phyloP scores from a whole-genome alignment of 345 rosid genomes.

The Limnanthes douglasii region DNA sequence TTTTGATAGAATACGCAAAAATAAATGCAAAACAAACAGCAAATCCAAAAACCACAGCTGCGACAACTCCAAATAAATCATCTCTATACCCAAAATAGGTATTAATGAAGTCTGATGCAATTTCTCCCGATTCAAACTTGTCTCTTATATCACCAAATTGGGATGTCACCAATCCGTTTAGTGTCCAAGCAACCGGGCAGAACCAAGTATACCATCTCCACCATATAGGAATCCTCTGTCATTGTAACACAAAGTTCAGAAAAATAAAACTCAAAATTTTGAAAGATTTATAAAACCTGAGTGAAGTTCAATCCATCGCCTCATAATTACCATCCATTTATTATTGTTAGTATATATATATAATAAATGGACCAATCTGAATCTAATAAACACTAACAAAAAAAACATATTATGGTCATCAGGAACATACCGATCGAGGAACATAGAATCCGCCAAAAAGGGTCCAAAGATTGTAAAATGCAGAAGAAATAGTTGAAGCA shows the following conservation, averaged over 20 bases:
- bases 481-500: conserved; percentile 28
- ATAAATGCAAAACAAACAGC: conserved; percentile 13
- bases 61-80: conserved; percentile 18
- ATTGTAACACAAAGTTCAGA: no score
- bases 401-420: neutral
- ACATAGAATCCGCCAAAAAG: conserved; percentile 38
- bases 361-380: no score
- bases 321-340: no score
- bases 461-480: conserved; percentile 42
- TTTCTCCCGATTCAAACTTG: conserved; percentile 25
- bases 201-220: conserved; percentile 26
- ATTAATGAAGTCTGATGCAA: conserved; percentile 19
- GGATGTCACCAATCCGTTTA: conserved; percentile 22
- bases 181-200: conserved; percentile 30
- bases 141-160: conserved; percentile 27
- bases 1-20: conserved; percentile 17
- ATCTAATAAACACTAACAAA: no score
- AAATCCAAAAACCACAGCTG: conserved; percentile 18
- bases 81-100: conserved; percentile 28
- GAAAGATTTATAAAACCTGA: no score
- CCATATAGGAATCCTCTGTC: conserved; percentile 33
- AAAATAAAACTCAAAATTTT: no score
- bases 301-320: no score
- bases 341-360: no score
- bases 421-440: conserved; percentile 18